Base-by-base conservation (phyloP, 768 basidiomycete species). In the Trametes gibbosa region DNA sequence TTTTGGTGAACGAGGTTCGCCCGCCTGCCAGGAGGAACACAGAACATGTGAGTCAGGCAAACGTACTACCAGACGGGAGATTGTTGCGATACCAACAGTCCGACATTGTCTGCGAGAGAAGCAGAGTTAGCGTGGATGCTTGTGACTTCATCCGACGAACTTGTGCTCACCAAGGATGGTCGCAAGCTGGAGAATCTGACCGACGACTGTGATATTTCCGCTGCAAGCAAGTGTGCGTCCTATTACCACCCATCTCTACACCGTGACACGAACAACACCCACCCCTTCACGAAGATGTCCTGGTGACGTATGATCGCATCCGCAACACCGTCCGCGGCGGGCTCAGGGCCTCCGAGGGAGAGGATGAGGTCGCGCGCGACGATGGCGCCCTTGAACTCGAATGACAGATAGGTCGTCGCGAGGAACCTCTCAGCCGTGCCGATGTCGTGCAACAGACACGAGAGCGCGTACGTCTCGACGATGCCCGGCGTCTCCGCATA, bases 371-470 rank as follows among this genome's bases (percentile, higher is more conserved):
- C 78, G 32, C 80, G 76, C 35, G 79, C 81, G 13, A 82, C 74
- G 52, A 83, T 79, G 19, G 75, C 81, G 47, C 81, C 80, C 66
- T 79, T 80, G 72, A 81, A 82, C 69, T 84, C 82, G 64, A 84
- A 83, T 14, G 78, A 79, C 69, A 82, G 70, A 59, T 81, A 81
- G n/a, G 82, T 83, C 24, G 76, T 80, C n/a, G 75, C 61, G 46
- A 81, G 71, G 63, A 77, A 82, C 23, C 70, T 72, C 46, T 80
- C 74, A 6, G 78, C 79, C 3, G 79, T 79, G 45, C 81, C 81
- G 46, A 82, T 78, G 63, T 82, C 81, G 63, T 83, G 81, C 58
- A 82, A 71, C 24, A 82, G 71, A 62, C 80, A 81, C 32, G 79
- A 71, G 35, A 82, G 72, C 67, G 78, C 81, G 68, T 80, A 81